Conservation (phyloP, 345 rosid species). For the Salix udensis region DNA sequence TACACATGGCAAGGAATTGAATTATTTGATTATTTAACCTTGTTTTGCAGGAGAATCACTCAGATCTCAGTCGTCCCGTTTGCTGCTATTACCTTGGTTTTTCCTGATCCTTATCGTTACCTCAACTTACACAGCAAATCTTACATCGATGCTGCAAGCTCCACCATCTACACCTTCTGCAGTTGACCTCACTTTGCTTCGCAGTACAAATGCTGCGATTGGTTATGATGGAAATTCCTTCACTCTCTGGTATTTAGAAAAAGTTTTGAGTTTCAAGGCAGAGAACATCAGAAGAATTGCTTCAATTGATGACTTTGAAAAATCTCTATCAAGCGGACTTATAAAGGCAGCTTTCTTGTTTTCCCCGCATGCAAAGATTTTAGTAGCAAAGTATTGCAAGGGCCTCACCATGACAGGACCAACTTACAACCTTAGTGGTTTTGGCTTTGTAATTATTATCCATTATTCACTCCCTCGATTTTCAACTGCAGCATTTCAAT, state of each 20-base stretch:
- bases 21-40: no score
- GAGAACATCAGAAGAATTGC: conserved; percentile 9
- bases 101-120: no score
- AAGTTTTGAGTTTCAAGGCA: conserved; percentile 6
- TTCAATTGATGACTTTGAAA: conserved; percentile 2
- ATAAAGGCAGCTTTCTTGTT: conserved; percentile 9
- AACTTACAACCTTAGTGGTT: neutral
- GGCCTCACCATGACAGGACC: conserved; percentile 11
- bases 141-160: no score
- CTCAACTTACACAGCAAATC: no score
- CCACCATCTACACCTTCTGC: no score
- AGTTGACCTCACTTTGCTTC: no score
- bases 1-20: no score
- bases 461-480: neutral
- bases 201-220: no score
- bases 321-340: conserved; percentile 6
- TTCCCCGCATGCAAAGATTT: conserved; percentile 9
- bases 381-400: conserved; percentile 1
- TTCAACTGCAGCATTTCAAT: neutral
- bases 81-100: no score
- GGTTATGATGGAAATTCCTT: neutral
- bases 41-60: no score
- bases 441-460: conserved; percentile 9
- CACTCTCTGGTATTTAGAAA: neutral
- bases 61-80: no score